phyloP scores from a whole-genome alignment of 78 protist genomes.

The Dictyostelium citrinum region DNA sequence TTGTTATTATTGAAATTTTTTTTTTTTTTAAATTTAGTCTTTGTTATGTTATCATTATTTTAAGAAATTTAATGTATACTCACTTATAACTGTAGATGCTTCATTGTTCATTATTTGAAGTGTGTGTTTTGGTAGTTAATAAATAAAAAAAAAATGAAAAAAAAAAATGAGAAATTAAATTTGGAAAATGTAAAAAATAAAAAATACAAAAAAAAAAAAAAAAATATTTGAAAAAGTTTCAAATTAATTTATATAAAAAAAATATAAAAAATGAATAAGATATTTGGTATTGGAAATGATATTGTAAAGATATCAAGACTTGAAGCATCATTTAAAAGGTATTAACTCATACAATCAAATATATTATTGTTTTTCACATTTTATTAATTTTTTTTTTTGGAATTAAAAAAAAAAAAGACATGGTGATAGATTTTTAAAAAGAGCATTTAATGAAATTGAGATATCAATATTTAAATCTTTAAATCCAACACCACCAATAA shows the following conservation, averaged over 20 bases:
- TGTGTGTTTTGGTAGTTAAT: neutral
- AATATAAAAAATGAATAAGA: neutral
- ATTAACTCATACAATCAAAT: no score
- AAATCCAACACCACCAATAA: neutral
- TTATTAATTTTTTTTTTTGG: neutral
- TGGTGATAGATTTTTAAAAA: slow-evolving; percentile 49
- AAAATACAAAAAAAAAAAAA: neutral
- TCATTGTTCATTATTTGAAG: neutral
- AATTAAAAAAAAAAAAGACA: slow-evolving; percentile 21
- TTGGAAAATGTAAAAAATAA: neutral
- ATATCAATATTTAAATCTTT: slow-evolving; percentile 1
- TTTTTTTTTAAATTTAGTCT: no score
- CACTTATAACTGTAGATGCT: neutral
- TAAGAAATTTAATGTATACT: neutral
- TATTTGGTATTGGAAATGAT: slow-evolving; percentile 64
- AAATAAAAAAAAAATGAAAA: neutral
- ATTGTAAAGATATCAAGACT: slow-evolving; percentile 54
- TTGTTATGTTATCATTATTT: no score
- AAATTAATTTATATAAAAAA: neutral
- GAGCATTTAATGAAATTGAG: slow-evolving; percentile 50
- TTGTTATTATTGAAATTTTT: neutral
- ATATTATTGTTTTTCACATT: neutral
- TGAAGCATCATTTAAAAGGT: slow-evolving; percentile 23
- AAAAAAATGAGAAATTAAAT: neutral
- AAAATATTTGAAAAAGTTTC: neutral